A percentile compares a stretch with the other conserved stretches of the same genome.
phyloP scores from a whole-genome alignment of 2,329 filamentous ascomycete species.

The Xylariaceae sp. region DNA sequence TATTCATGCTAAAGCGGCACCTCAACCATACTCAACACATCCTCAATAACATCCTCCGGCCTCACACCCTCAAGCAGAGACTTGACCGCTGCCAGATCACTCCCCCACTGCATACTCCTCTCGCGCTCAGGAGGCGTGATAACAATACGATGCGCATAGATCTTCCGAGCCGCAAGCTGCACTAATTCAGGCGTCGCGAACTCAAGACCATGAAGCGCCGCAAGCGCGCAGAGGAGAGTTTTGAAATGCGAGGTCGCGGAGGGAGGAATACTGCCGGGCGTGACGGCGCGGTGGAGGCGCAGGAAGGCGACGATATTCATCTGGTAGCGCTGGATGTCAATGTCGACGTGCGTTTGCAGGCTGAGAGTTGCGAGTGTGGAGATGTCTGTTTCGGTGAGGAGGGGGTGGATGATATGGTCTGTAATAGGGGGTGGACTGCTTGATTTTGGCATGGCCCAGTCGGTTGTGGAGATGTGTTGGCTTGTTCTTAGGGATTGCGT shows the following conservation, averaged over 20 bases:
- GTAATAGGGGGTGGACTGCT: not conserved
- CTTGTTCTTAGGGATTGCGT: conserved; percentile 4
- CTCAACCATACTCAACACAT: conserved; percentile 54
- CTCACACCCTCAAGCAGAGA: conserved; percentile 58
- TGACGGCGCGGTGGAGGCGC: conserved; percentile 79
- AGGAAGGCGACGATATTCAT: conserved; percentile 85
- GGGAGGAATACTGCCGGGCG: conserved; percentile 65
- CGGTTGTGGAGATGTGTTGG: conserved; percentile 4
- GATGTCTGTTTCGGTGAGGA: conserved; percentile 44
- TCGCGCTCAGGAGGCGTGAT: conserved; percentile 66
- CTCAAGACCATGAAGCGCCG: conserved; percentile 72
- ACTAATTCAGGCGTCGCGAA: conserved; percentile 83
- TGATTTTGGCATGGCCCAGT: conserved; percentile 10
- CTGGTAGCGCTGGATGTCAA: conserved; percentile 77
- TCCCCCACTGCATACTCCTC: conserved; percentile 90
- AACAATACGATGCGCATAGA: conserved; percentile 78
- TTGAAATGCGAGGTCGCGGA: conserved; percentile 73
- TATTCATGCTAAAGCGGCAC: conserved; percentile 36
- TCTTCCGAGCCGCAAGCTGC: conserved; percentile 73
- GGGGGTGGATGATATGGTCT: conserved; percentile 5
- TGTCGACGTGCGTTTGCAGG: conserved; percentile 56
- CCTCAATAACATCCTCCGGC: conserved; percentile 59
- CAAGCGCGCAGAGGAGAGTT: conserved; percentile 64
- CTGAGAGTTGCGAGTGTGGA: conserved; percentile 54
- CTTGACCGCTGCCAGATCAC: conserved; percentile 64